phyloP scores from a whole-genome alignment of 805 yeast species.

The Saturnispora mendoncae region DNA sequence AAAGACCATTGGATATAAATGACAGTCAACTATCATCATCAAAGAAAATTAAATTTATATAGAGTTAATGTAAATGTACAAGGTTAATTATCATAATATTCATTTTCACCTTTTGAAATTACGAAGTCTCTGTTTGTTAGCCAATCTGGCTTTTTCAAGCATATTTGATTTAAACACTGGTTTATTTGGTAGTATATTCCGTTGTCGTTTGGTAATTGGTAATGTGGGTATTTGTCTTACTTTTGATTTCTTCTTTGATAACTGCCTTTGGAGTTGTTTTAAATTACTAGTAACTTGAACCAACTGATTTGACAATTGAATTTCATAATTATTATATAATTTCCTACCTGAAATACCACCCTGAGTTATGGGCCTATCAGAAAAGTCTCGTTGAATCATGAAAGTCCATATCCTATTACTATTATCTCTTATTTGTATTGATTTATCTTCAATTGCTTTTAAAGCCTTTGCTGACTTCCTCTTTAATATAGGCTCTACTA shows the following conservation, averaged over 20 bases:
- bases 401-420: conserved; percentile 39
- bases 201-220: conserved; percentile 1
- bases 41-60: neutral
- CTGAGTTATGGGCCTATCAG: conserved; percentile 32
- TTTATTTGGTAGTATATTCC: conserved; percentile 5
- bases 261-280: conserved; percentile 32
- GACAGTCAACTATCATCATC: neutral
- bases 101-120: conserved; percentile 8
- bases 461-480: conserved; percentile 40
- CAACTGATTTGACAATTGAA: conserved; percentile 36
- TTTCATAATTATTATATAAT: conserved; percentile 32
- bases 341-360: conserved; percentile 28
- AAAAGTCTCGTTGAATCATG: conserved; percentile 40
- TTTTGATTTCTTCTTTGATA: conserved; percentile 33
- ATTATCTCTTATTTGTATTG: conserved; percentile 34
- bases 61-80: neutral
- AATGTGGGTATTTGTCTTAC: conserved; percentile 24
- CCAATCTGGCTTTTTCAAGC: conserved; percentile 27
- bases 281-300: conserved; percentile 37
- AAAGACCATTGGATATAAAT: neutral
- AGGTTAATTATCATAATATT: too few relatives aligned
- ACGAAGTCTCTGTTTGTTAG: conserved; percentile 17
- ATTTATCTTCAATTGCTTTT: conserved; percentile 31
- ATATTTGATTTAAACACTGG: conserved; percentile 22
- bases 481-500: conserved; percentile 38